Evolutionary conservation across 2,329 filamentous ascomycete species (phyloP).

Genomic region (Shiraia sp.): DNA sequence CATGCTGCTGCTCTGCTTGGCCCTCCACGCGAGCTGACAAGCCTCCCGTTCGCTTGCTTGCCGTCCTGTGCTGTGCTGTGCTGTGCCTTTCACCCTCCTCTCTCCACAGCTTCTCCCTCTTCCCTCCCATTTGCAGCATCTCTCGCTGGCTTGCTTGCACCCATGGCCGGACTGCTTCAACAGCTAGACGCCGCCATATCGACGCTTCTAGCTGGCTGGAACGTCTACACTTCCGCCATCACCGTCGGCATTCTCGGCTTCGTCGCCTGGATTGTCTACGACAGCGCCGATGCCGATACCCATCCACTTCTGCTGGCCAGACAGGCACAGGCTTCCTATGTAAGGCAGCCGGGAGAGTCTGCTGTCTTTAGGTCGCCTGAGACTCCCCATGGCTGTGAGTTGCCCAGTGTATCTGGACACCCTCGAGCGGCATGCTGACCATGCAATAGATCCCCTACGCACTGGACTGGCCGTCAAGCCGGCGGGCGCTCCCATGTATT

Average conservation of each 20-base stretch:
- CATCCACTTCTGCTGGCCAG: constrained; percentile 89
- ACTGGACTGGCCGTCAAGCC: constrained; percentile 72
- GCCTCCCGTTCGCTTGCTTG: constrained; percentile 8
- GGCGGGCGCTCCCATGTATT: constrained; percentile 78
- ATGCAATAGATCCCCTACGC: constrained; percentile 38
- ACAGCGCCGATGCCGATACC: constrained; percentile 79
- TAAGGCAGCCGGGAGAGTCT: constrained; percentile 83
- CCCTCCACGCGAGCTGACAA: background rate
- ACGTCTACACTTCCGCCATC: constrained; percentile 75
- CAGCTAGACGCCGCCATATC: constrained; percentile 73
- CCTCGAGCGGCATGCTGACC: constrained; percentile 17
- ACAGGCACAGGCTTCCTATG: constrained; percentile 76
- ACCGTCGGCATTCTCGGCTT: constrained; percentile 67
- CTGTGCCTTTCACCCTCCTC: too few relatives aligned
- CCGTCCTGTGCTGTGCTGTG: constrained; percentile 7
- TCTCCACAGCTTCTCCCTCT: background rate
- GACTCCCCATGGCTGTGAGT: constrained; percentile 72
- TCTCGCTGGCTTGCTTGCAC: constrained; percentile 8
- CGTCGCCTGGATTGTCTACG: constrained; percentile 71
- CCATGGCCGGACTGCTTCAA: constrained; percentile 57
- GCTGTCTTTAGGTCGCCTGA: constrained; percentile 83
- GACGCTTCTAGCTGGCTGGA: constrained; percentile 77
- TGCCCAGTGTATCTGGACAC: background rate
- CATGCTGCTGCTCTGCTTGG: too few relatives aligned
- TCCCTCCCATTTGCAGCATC: background rate